phyloP scores from a whole-genome alignment of 73 alveolate genomes.

The Paramecium pentaurelia region DNA sequence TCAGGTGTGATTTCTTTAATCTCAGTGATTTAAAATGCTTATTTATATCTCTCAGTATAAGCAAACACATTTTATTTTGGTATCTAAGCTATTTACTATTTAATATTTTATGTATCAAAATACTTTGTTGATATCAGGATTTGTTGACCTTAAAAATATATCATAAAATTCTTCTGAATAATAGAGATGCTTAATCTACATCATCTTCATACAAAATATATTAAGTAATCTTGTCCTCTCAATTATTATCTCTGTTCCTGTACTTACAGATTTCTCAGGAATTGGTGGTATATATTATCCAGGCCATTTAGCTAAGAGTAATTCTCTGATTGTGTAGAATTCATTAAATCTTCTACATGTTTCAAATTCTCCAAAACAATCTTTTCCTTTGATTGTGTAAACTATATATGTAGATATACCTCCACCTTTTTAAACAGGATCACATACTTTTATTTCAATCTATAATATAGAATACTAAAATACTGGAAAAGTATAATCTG shows the following conservation, averaged over 20 bases:
- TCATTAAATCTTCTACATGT: conserved; percentile 85
- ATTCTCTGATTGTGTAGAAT: conserved; percentile 81
- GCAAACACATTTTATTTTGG: conserved; percentile 1
- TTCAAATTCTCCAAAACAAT: conserved; percentile 61
- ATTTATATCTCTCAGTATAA: neutral
- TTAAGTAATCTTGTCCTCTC: conserved; percentile 4
- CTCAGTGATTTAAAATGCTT: neutral
- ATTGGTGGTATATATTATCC: conserved; percentile 93
- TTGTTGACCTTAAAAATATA: conserved; percentile 4
- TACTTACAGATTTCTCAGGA: conserved; percentile 55
- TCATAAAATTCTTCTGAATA: conserved; percentile 13
- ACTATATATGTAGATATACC: conserved; percentile 51
- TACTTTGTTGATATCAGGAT: neutral
- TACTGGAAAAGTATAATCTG: neutral
- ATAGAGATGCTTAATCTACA: conserved; percentile 21
- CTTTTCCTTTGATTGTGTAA: conserved; percentile 58
- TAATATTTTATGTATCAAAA: neutral
- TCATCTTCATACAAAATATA: conserved; percentile 31
- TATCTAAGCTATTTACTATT: neutral
- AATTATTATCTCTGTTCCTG: neutral
- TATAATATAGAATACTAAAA: neutral
- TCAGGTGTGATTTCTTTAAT: neutral
- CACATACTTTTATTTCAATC: conserved; percentile 5
- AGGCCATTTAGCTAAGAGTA: conserved; percentile 81
- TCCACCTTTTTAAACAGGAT: conserved; percentile 10